These are phyloP conservation scores for Suillus variegatus DNA, from an alignment of 768 basidiomycete species.

Conservation along the genomic window DNA sequence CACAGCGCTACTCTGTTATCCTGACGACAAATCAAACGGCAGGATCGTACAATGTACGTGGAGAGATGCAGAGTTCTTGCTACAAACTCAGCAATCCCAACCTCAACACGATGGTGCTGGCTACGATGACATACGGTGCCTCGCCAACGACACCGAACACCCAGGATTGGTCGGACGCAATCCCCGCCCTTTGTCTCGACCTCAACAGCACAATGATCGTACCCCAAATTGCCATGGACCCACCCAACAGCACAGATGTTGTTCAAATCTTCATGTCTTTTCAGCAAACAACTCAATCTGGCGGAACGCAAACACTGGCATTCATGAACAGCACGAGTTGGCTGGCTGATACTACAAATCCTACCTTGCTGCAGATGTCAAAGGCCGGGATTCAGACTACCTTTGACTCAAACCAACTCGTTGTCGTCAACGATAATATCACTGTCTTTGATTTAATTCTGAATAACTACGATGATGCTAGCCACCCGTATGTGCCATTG, in stretches of 20 bases:
- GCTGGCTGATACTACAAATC: conserved; percentile 24
- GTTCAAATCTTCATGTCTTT: conserved; percentile 24
- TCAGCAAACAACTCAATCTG: conserved; percentile 27
- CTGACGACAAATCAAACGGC: conserved; percentile 41
- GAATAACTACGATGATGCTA: conserved; percentile 28
- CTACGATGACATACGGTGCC: conserved; percentile 29
- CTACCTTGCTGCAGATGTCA: conserved; percentile 30
- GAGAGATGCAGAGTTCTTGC: conserved; percentile 34
- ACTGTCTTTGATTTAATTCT: conserved; percentile 27
- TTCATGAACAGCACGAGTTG: conserved; percentile 31
- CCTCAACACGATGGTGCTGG: conserved; percentile 31
- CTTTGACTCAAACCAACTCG: conserved; percentile 27
- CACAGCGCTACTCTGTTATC: conserved; percentile 54
- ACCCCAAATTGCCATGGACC: conserved; percentile 24
- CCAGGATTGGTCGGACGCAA: conserved; percentile 28
- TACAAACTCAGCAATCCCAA: conserved; percentile 33
- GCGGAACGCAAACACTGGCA: conserved; percentile 26
- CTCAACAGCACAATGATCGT: conserved; percentile 32
- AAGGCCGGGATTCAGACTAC: conserved; percentile 25
- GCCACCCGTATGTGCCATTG: conserved; percentile 28
- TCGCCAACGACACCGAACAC: conserved; percentile 24
- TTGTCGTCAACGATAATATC: conserved; percentile 28
- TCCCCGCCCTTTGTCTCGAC: conserved; percentile 25
- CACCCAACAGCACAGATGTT: conserved; percentile 28
- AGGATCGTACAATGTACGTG: conserved; percentile 38